Base-by-base conservation (phyloP, 768 basidiomycete species). In the Mycena alexandri region DNA sequence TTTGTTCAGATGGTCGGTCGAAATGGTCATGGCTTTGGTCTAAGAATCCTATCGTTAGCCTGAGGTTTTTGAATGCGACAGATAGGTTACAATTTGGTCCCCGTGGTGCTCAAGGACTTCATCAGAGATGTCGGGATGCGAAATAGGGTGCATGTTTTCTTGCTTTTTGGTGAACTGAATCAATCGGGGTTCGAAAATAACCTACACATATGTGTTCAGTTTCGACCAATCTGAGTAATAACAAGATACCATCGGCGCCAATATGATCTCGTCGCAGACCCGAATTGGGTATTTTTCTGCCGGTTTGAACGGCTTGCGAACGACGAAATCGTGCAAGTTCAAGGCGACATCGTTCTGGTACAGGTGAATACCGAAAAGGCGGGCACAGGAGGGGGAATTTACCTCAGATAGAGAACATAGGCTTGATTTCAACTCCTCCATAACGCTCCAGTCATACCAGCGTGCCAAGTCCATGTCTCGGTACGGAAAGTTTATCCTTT, bases 201-300 rank as follows among this genome's bases (percentile, higher is more conserved):
- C 41, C 42, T 65, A 61, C 12, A 33, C 42, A 50, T 63, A 60
- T 68, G 57, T 50, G 42, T n/a, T 61, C 22, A 13, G 25, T 33
- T 1, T 56, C 34, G 34, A 44, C 14, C 1, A 21, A 38, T 21
- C 11, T 21, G 24, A 11, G 11, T 12, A 25, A 9, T 9, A 38
- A 56, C 25, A 14, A 61, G 22, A 52, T 73, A 96, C 98, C 90
- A 97, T 94, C 3, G 97, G 94, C 0, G 96, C 95, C 36, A 98
- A 82, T 65, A 98, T 96, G 57, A 93, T 91, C 78, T 99, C 98
- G 75, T 99, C 97, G 75, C 98, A 99, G 2, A 94, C 92, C 29
- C 95, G 89, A 48, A 98, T 81, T 29, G 89, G 91, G 76, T 96
- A 98, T 75, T 98, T 98, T 76, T 93, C 87, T 0, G 96, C 91